Conservation (phyloP, 73 alveolate species). For the Paramecium tetraurelia region DNA sequence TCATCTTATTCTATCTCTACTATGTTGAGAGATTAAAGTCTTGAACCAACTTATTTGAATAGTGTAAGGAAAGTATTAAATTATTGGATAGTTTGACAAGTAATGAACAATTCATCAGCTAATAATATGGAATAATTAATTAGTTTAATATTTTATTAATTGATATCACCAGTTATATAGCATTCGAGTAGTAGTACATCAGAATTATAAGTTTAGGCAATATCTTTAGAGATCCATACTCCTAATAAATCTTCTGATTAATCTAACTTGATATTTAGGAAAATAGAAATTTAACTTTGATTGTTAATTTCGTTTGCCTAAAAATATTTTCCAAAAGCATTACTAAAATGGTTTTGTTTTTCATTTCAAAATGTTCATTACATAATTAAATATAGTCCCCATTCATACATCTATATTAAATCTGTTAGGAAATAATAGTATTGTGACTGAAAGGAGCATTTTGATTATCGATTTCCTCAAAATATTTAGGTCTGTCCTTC, state of each 20-base stretch:
- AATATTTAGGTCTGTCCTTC: neutral
- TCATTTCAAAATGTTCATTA: neutral
- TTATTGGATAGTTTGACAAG: neutral
- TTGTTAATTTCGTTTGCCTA: neutral
- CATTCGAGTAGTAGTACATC: neutral
- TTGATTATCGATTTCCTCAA: neutral
- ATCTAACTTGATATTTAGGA: neutral
- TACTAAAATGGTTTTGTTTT: neutral
- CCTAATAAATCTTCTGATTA: neutral
- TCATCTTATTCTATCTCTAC: neutral
- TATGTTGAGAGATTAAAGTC: neutral
- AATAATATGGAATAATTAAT: neutral
- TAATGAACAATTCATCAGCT: constrained; percentile 16
- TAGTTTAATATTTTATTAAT: neutral
- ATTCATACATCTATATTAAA: neutral
- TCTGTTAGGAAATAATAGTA: neutral
- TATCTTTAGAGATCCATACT: neutral
- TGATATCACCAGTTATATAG: neutral
- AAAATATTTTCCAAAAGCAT: neutral
- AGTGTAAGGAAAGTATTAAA: neutral
- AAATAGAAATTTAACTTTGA: neutral
- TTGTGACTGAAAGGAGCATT: constrained; percentile 10
- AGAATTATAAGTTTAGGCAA: neutral
- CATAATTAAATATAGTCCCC: neutral
- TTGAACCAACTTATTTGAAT: neutral